Conservation (phyloP, 352 stramenopile genomes). For the Hyaloperonospora brassicae region DNA sequence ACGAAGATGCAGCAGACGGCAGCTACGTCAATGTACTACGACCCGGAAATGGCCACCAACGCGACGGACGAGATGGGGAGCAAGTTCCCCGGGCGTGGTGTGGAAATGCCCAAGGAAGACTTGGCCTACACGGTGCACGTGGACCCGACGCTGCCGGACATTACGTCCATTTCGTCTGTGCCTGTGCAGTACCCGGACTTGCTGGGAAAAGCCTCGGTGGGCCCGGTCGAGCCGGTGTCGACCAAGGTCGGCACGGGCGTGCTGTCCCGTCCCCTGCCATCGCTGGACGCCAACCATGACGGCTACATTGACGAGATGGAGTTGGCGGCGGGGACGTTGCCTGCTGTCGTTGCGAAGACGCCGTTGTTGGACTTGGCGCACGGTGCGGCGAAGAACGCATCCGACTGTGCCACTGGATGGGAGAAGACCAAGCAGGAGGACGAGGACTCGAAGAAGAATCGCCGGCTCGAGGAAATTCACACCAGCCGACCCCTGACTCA, state of each 20-base stretch:
- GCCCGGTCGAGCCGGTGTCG: constrained; percentile 14
- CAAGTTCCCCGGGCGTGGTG: constrained; percentile 9
- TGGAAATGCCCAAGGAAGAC: constrained; percentile 12
- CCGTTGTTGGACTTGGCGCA: too few species aligned
- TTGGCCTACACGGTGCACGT: constrained; percentile 6
- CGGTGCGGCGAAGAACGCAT: neutral
- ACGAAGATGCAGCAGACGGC: constrained; percentile 19
- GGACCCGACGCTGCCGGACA: constrained; percentile 24
- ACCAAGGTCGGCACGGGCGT: constrained; percentile 19
- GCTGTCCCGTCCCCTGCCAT: constrained; percentile 1
- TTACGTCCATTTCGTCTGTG: constrained; percentile 17
- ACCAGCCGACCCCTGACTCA: constrained; percentile 21
- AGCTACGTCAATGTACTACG: constrained; percentile 18
- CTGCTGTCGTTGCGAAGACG: too few species aligned
- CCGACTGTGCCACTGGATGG: constrained; percentile 26
- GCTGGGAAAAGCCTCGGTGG: constrained; percentile 13
- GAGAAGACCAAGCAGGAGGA: constrained; percentile 7
- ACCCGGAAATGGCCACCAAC: constrained; percentile 3
- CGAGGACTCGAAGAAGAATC: constrained; percentile 11
- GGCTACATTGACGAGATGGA: neutral
- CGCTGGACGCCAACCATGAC: constrained; percentile 9
- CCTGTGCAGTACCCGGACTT: constrained; percentile 12
- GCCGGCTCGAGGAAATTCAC: constrained; percentile 10
- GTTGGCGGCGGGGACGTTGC: neutral
- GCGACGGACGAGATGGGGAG: constrained; percentile 9